Conservation (phyloP, 352 stramenopile species). For the Phytophthora hibernalis region DNA sequence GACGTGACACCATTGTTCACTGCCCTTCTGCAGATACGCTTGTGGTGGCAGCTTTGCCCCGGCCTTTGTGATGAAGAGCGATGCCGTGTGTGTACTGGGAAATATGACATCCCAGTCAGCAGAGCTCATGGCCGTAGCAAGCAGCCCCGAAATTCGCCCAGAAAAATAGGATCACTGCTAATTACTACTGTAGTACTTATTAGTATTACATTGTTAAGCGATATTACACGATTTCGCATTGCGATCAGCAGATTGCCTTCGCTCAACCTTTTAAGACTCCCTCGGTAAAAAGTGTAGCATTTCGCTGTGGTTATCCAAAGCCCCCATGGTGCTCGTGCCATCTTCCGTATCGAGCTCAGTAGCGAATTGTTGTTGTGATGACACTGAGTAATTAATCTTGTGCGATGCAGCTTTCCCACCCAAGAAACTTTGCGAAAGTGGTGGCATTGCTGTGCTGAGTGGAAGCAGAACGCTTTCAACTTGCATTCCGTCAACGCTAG, state of each 20-base stretch:
- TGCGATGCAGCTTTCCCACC: not conserved
- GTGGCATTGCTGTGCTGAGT: slow-evolving; percentile 19
- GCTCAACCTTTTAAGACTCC: no score
- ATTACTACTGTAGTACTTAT: no score
- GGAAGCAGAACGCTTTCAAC: slow-evolving; percentile 59
- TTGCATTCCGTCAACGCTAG: slow-evolving; percentile 6
- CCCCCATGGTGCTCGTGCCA: not conserved
- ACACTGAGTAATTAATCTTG: not conserved
- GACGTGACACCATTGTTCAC: slow-evolving; percentile 10
- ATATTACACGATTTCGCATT: no score
- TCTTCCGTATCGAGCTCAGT: not conserved
- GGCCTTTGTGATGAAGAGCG: slow-evolving; percentile 60
- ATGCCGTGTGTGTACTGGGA: slow-evolving; percentile 56
- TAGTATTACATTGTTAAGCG: no score
- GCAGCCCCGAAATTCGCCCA: slow-evolving; percentile 8
- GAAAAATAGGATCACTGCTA: slow-evolving; percentile 4
- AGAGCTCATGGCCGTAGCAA: slow-evolving; percentile 25
- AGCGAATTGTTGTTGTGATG: not conserved
- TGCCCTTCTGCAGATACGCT: slow-evolving; percentile 45
- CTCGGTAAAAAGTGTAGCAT: slow-evolving; percentile 41
- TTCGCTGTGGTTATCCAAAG: slow-evolving; percentile 47
- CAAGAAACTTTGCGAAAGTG: slow-evolving; percentile 4
- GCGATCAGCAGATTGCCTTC: no score
- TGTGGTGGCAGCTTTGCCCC: slow-evolving; percentile 53
- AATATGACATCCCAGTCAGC: slow-evolving; percentile 44